These are phyloP conservation scores for Rosa chinensis DNA, from an alignment of 306 rosid species.

Conservation along the genomic window DNA sequence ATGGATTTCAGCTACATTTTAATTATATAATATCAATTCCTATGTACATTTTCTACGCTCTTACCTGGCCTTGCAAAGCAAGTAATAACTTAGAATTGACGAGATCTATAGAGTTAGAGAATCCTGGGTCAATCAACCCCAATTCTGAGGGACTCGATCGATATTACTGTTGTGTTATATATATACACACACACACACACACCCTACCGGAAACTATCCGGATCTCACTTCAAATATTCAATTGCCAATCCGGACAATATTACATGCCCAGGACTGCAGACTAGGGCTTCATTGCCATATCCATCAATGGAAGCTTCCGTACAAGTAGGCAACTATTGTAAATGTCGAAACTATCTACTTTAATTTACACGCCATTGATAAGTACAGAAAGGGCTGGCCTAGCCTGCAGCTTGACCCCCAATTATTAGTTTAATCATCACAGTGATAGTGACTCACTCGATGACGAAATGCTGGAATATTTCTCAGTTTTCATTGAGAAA, in stretches of 20 bases:
- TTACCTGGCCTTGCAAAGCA: no score
- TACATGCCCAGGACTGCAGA: neutral
- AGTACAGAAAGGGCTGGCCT: slow-evolving; percentile 1
- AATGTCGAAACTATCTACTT: neutral
- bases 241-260: neutral
- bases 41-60: neutral
- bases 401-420: slow-evolving; percentile 17
- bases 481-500: neutral
- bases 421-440: slow-evolving; percentile 8
- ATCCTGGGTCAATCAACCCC: no score
- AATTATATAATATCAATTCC: neutral
- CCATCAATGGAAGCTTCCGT: neutral
- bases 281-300: neutral
- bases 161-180: no score
- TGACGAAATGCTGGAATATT: neutral
- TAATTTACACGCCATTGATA: slow-evolving; percentile 3
- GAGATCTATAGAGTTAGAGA: no score
- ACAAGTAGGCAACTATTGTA: neutral
- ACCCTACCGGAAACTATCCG: neutral
- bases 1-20: neutral
- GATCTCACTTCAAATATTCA: neutral
- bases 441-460: slow-evolving; percentile 4
- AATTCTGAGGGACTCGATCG: no score
- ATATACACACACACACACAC: no score
- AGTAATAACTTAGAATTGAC: no score